Evolutionary conservation across 2,329 filamentous ascomycete genomes (phyloP).

Genomic region (Fusarium piperis): DNA sequence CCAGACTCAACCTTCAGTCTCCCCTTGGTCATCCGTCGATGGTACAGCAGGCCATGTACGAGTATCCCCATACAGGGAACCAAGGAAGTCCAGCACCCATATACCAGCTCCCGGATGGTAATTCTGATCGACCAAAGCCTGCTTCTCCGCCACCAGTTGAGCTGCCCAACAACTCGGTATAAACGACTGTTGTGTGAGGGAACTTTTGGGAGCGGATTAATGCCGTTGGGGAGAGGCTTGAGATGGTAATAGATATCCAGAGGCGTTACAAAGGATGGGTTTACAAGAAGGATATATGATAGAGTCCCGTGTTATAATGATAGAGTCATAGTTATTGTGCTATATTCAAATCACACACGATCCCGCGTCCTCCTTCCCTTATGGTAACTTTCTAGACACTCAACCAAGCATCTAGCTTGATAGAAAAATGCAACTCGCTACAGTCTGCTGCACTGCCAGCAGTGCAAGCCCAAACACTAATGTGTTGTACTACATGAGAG

Average conservation of each 20-base stretch:
- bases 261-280: background rate
- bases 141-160: background rate
- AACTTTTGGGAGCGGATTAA: background rate
- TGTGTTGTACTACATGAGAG: background rate
- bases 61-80: background rate
- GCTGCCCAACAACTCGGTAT: background rate
- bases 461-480: background rate
- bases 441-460: background rate
- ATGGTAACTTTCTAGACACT: no score
- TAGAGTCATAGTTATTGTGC: background rate
- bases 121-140: background rate
- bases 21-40: background rate
- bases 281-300: background rate
- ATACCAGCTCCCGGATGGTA: background rate
- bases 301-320: background rate
- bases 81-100: background rate
- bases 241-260: background rate
- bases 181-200: background rate
- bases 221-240: background rate
- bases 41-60: background rate
- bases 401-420: no score
- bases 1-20: background rate
- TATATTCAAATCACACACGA: background rate
- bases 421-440: no score
- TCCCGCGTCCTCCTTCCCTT: no score